A percentile compares a stretch with the other conserved stretches of the same genome.
Conservation (phyloP, 805 yeast species). For the Clavispora carvajalis region DNA sequence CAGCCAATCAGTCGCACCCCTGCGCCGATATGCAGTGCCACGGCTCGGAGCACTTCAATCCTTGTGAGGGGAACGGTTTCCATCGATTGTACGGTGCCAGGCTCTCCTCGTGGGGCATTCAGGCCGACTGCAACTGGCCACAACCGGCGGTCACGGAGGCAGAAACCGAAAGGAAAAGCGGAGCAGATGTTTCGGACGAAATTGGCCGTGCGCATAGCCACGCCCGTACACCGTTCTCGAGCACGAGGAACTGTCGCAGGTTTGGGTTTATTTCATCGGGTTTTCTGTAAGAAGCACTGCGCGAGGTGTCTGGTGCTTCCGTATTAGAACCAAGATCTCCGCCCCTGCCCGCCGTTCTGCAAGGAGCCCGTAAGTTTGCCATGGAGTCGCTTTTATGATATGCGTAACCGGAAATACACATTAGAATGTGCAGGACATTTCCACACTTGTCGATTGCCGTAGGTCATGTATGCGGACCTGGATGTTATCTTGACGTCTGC, state of each 20-base stretch:
- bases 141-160: background rate
- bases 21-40: background rate
- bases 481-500: background rate
- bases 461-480: background rate
- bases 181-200: background rate
- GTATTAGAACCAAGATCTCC: too few species aligned
- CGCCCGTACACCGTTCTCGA: background rate
- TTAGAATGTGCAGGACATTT: background rate
- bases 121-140: background rate
- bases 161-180: background rate
- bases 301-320: too few species aligned
- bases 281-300: too few species aligned
- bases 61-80: too few species aligned
- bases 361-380: background rate
- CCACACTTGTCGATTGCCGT: background rate
- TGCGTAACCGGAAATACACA: background rate
- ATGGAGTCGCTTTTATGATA: background rate
- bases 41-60: background rate
- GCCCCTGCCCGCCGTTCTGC: too few species aligned
- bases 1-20: background rate
- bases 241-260: too few species aligned
- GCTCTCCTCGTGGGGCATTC: background rate
- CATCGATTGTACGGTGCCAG: too few species aligned
- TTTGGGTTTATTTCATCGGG: too few species aligned
- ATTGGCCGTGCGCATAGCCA: background rate